phyloP scores from a whole-genome alignment of 2,329 filamentous ascomycete genomes.

The Kalmusia sp. region DNA sequence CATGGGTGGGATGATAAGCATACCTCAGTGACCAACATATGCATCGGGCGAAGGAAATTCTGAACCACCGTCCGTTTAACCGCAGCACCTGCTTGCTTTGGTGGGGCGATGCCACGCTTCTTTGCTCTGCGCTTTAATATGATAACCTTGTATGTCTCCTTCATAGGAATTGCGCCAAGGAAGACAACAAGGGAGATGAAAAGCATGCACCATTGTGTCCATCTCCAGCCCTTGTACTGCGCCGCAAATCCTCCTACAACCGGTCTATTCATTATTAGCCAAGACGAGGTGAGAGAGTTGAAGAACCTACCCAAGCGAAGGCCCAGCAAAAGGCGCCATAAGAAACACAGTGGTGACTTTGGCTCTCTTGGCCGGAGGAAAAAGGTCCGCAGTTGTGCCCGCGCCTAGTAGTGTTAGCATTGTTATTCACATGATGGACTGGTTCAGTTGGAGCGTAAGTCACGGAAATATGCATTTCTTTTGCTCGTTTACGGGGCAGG shows the following conservation, averaged over 20 bases:
- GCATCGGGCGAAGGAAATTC: slow-evolving; percentile 59
- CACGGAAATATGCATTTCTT: no score
- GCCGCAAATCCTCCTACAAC: slow-evolving; percentile 53
- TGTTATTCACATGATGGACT: no score
- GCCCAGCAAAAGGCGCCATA: slow-evolving; percentile 51
- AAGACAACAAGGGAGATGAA: slow-evolving; percentile 49
- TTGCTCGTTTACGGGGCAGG: no score
- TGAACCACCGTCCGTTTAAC: slow-evolving; percentile 38
- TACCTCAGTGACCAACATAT: slow-evolving; percentile 50
- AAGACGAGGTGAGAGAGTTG: not conserved
- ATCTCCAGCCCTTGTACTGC: slow-evolving; percentile 56
- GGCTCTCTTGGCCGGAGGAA: slow-evolving; percentile 39
- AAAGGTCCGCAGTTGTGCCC: slow-evolving; percentile 52
- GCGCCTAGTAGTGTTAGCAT: slow-evolving; percentile 16
- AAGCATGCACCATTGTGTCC: slow-evolving; percentile 53
- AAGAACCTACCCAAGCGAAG: slow-evolving; percentile 40
- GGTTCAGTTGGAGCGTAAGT: no score
- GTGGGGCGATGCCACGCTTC: not conserved
- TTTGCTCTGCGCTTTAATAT: slow-evolving; percentile 52
- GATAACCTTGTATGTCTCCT: slow-evolving; percentile 64
- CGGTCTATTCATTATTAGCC: slow-evolving; percentile 26
- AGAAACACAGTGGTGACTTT: slow-evolving; percentile 46
- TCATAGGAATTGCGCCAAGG: slow-evolving; percentile 51
- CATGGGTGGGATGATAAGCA: not conserved
- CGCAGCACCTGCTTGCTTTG: slow-evolving; percentile 30